A percentile compares a stretch with the other conserved stretches of the same genome.
Conservation (phyloP, 768 basidiomycete genomes). For the Tricholoma furcatifolium region DNA sequence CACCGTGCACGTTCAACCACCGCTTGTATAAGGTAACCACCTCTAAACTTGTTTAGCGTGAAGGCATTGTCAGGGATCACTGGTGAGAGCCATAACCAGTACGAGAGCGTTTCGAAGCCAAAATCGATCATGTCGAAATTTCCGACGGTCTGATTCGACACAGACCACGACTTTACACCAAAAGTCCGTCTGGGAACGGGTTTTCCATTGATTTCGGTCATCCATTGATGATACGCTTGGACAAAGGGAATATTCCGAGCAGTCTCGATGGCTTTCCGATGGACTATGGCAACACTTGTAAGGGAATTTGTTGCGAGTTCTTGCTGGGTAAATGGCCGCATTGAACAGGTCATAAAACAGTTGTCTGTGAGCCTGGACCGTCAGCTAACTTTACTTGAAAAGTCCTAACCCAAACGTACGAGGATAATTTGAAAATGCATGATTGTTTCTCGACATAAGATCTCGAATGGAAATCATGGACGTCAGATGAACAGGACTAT, state of each 20-base stretch:
- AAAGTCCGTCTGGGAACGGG: not conserved
- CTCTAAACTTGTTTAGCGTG: constrained; percentile 1
- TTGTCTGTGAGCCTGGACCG: constrained; percentile 1
- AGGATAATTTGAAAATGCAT: not conserved
- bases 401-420: not conserved
- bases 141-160: constrained; percentile 1
- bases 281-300: constrained; percentile 1
- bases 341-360: not conserved
- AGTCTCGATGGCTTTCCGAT: constrained; percentile 1
- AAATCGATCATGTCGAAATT: constrained; percentile 1
- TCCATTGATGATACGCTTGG: constrained; percentile 1
- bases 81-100: not conserved
- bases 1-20: not conserved
- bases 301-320: constrained; percentile 1
- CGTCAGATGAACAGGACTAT: not conserved
- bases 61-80: not conserved
- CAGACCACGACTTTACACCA: not conserved
- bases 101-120: not conserved
- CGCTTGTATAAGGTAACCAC: not conserved
- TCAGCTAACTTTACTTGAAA: not conserved
- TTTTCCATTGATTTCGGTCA: not conserved
- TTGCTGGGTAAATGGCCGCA: not conserved
- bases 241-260: constrained; percentile 3
- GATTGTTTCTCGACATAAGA: not conserved
- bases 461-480: not conserved